A percentile compares a stretch with the other conserved stretches of the same genome.
Conservation (phyloP, 441 rosid genomes). For the Aquilaria agallochum region DNA sequence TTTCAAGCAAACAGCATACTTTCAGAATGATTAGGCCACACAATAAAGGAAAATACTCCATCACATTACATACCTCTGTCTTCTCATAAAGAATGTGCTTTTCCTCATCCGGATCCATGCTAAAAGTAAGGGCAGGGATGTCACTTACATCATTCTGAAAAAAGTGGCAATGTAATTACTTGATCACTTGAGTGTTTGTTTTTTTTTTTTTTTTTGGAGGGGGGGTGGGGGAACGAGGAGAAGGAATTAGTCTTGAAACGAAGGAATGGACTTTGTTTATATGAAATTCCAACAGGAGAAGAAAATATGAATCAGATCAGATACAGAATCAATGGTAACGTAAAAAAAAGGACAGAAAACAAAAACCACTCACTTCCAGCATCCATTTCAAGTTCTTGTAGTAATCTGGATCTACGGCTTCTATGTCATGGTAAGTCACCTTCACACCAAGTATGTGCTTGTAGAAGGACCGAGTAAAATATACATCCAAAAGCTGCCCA, state of each 20-base stretch:
- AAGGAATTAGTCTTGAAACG: too few relatives aligned
- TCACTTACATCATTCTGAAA: conserved; percentile 90
- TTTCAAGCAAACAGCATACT: conserved; percentile 18
- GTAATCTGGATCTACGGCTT: conserved; percentile 99
- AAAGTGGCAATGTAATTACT: neutral
- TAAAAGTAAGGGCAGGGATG: conserved; percentile 90
- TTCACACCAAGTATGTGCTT: conserved; percentile 96
- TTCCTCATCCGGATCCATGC: conserved; percentile 99
- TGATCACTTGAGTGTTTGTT: too few relatives aligned
- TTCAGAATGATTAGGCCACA: conserved; percentile 5
- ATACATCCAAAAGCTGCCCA: conserved; percentile 98
- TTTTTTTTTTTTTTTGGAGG: too few relatives aligned
- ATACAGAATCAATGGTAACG: conserved; percentile 2
- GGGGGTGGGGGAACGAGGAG: neutral
- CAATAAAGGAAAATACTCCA: neutral
- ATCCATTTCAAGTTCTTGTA: conserved; percentile 98
- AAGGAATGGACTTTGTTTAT: neutral
- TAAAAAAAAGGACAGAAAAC: conserved; percentile 2
- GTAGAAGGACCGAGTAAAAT: conserved; percentile 96
- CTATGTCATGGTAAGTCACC: conserved; percentile 99
- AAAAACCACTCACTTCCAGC: conserved; percentile 70
- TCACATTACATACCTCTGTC: conserved; percentile 59
- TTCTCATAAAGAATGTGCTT: conserved; percentile 94
- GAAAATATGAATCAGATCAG: neutral
- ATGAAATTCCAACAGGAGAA: neutral